These are phyloP conservation scores for Coleophoma crateriformis DNA, from an alignment of 2,329 filamentous ascomycete species.

Conservation along the genomic window DNA sequence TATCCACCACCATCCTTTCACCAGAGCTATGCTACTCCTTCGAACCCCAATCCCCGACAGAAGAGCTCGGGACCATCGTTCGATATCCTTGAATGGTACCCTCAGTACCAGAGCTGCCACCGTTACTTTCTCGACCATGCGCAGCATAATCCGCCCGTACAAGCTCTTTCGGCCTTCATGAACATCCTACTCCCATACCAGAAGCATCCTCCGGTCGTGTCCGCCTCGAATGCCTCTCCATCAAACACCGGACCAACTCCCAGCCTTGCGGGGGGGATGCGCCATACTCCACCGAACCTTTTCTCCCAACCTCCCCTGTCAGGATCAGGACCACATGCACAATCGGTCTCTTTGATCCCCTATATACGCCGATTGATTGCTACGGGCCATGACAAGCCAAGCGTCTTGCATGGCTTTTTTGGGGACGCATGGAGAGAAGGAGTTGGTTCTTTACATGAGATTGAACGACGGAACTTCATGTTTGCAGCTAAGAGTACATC, in stretches of 20 bases:
- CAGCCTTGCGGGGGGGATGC: conserved; percentile 9
- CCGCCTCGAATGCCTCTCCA: conserved; percentile 30
- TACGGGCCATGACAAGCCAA: conserved; percentile 82
- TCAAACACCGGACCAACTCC: conserved; percentile 22
- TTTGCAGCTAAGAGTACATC: conserved; percentile 91
- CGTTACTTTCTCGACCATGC: conserved; percentile 89
- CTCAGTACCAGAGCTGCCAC: conserved; percentile 83
- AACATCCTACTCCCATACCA: conserved; percentile 92
- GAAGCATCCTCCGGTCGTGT: conserved; percentile 43
- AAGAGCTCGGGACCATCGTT: conserved; percentile 33
- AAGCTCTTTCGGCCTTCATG: conserved; percentile 83
- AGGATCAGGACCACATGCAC: conserved; percentile 7
- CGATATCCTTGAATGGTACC: conserved; percentile 90
- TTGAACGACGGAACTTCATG: conserved; percentile 88
- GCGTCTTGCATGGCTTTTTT: conserved; percentile 91
- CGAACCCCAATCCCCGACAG: neutral
- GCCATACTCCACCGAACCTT: conserved; percentile 14
- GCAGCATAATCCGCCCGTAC: conserved; percentile 75
- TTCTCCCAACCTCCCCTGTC: conserved; percentile 19
- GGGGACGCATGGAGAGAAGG: conserved; percentile 87
- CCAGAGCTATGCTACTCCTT: neutral
- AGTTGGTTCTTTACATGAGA: conserved; percentile 77
- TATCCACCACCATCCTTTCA: neutral
- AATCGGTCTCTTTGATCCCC: conserved; percentile 66
- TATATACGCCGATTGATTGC: conserved; percentile 87